Conservation (phyloP, 208 protist species). For the Leishmania aethiopica region DNA sequence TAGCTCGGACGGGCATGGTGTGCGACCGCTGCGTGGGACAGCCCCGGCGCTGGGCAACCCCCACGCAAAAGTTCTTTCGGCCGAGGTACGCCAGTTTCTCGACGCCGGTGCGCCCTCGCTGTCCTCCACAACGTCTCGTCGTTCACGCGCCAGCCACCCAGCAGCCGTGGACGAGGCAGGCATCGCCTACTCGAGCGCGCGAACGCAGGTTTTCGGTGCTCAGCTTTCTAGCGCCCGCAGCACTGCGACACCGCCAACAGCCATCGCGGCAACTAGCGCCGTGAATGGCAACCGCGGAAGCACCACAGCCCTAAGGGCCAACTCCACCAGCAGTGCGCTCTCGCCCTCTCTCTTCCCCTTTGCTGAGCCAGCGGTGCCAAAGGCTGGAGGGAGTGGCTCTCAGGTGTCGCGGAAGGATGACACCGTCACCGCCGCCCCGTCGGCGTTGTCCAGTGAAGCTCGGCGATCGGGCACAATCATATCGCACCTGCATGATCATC, state of each 20-base stretch:
- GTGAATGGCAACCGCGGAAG: background rate
- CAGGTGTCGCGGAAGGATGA: background rate
- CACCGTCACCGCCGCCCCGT: background rate
- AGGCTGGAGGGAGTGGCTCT: no score
- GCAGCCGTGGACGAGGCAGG: background rate
- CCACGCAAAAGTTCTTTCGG: constrained; percentile 4
- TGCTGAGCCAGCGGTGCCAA: background rate
- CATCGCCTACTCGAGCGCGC: background rate
- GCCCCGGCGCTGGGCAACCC: constrained; percentile 3
- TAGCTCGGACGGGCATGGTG: background rate
- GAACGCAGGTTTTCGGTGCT: background rate
- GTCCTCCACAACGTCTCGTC: background rate
- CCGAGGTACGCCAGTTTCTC: constrained; percentile 8
- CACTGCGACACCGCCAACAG: no score
- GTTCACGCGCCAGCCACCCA: background rate
- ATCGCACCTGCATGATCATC: background rate
- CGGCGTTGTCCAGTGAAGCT: background rate
- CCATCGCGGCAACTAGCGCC: background rate
- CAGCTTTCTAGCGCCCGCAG: background rate
- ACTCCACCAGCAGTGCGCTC: background rate
- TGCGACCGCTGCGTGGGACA: background rate
- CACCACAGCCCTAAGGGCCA: background rate
- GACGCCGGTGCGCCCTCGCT: background rate
- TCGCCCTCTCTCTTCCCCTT: background rate
- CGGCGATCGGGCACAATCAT: background rate